Evolutionary conservation across 1,284 basidiomycete species (phyloP).

Genomic region (Violaceomyces palustris): DNA sequence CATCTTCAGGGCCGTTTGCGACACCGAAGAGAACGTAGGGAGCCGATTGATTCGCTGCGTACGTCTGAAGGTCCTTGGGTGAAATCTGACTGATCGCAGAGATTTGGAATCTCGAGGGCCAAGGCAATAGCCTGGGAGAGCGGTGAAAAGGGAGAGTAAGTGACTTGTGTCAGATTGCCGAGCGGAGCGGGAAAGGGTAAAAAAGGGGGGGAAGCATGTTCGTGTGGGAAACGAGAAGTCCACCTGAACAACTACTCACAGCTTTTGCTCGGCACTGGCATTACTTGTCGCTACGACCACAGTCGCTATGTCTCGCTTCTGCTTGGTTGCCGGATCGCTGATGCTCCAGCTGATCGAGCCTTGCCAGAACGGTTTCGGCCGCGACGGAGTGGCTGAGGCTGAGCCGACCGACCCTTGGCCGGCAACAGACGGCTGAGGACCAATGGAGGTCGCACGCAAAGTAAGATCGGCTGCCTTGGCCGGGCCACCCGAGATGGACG

Average conservation of each 20-base stretch:
- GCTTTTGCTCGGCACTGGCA: conserved; percentile 8
- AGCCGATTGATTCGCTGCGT: conserved; percentile 24
- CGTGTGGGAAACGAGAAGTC: background rate
- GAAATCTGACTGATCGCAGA: conserved; percentile 26
- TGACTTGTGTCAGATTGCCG: conserved; percentile 2
- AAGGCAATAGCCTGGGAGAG: conserved; percentile 9
- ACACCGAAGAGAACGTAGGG: conserved; percentile 28
- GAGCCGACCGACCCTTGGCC: too few relatives aligned
- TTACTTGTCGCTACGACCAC: conserved; percentile 33
- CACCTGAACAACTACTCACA: background rate
- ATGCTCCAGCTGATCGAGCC: conserved; percentile 39
- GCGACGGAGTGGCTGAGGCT: conserved; percentile 6
- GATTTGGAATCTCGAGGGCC: conserved; percentile 31
- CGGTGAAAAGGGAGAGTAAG: background rate
- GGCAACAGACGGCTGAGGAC: too few relatives aligned
- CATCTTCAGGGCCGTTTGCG: conserved; percentile 4
- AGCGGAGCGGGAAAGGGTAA: conserved; percentile 6
- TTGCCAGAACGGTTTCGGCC: conserved; percentile 35
- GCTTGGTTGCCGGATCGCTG: conserved; percentile 15
- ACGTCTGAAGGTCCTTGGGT: conserved; percentile 24
- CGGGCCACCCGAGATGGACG: background rate
- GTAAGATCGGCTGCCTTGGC: background rate
- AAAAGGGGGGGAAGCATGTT: conserved; percentile 2
- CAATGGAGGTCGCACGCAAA: background rate
- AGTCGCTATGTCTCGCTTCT: conserved; percentile 27